Evolutionary conservation across 257 asterid genomes (phyloP).

Genomic region (Cynanchum wilfordii): DNA sequence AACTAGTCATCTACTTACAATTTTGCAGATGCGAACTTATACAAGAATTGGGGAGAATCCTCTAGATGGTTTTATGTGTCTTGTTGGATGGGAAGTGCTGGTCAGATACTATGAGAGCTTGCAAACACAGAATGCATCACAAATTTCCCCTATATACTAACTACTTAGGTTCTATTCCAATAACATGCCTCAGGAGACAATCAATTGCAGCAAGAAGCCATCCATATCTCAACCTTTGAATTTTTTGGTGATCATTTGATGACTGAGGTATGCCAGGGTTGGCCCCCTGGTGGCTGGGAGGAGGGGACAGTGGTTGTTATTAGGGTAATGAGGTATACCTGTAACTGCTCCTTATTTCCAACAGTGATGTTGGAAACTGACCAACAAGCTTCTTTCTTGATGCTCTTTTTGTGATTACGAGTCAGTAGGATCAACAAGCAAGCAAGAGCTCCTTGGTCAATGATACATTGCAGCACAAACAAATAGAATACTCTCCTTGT

Average conservation of each 20-base stretch:
- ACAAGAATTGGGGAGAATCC: constrained; percentile 78
- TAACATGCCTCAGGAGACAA: neutral
- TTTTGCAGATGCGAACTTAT: constrained; percentile 57
- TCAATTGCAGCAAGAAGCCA: constrained; percentile 8
- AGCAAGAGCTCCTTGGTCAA: constrained; percentile 74
- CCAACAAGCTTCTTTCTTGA: constrained; percentile 97
- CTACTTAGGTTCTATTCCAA: constrained; percentile 31
- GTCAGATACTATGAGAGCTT: constrained; percentile 70
- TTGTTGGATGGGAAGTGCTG: constrained; percentile 75
- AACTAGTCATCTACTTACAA: neutral
- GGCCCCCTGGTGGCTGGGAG: no score
- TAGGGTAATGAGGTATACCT: constrained; percentile 32
- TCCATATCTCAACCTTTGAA: neutral
- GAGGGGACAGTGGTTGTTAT: no score
- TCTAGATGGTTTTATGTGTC: constrained; percentile 83
- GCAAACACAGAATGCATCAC: constrained; percentile 55
- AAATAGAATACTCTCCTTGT: no score
- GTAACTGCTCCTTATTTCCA: constrained; percentile 82
- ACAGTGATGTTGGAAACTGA: constrained; percentile 89
- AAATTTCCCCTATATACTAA: constrained; percentile 36
- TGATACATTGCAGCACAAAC: constrained; percentile 46
- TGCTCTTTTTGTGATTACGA: constrained; percentile 88
- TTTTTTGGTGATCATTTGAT: constrained; percentile 10
- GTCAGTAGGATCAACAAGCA: constrained; percentile 66
- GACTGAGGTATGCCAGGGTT: neutral